A percentile compares a stretch with the other conserved stretches of the same genome.
These are phyloP conservation scores for Colletotrichum sojae DNA, from an alignment of 2,329 filamentous ascomycete genomes.

Conservation along the genomic window DNA sequence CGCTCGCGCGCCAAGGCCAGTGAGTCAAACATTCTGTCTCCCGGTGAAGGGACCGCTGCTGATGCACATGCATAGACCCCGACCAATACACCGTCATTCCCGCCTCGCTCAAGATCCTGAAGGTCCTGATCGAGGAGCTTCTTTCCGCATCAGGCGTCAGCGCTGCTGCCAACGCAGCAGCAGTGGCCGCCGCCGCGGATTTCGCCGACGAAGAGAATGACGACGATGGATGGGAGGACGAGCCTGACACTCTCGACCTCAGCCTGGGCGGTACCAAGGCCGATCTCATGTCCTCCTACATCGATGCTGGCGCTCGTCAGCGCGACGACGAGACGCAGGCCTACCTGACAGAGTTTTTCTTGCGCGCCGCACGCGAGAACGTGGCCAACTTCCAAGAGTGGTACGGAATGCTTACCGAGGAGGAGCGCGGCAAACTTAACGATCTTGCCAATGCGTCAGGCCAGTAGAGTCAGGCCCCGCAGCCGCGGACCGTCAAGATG, in stretches of 20 bases:
- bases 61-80: slow-evolving; percentile 70
- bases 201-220: slow-evolving; percentile 76
- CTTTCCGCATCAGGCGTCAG: slow-evolving; percentile 81
- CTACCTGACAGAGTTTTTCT: slow-evolving; percentile 88
- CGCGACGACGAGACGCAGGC: slow-evolving; percentile 92
- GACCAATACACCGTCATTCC: slow-evolving; percentile 91
- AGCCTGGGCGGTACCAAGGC: slow-evolving; percentile 76
- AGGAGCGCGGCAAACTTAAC: slow-evolving; percentile 70
- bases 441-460: slow-evolving; percentile 60
- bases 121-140: slow-evolving; percentile 94
- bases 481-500: neutral
- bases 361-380: slow-evolving; percentile 69
- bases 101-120: slow-evolving; percentile 94
- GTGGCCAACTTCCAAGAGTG: slow-evolving; percentile 69
- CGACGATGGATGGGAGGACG: slow-evolving; percentile 91
- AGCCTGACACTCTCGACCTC: slow-evolving; percentile 83
- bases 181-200: slow-evolving; percentile 67
- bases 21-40: slow-evolving; percentile 54
- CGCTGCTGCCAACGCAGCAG: slow-evolving; percentile 72
- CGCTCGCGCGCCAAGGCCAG: slow-evolving; percentile 89
- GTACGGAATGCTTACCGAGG: slow-evolving; percentile 68
- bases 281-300: slow-evolving; percentile 82
- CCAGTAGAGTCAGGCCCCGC: slow-evolving; percentile 41
- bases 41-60: slow-evolving; percentile 42
- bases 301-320: slow-evolving; percentile 73